A percentile compares a stretch with the other conserved stretches of the same genome.
phyloP scores from a whole-genome alignment of 2,329 filamentous ascomycete species.

The Myriosclerotinia scirpicola region DNA sequence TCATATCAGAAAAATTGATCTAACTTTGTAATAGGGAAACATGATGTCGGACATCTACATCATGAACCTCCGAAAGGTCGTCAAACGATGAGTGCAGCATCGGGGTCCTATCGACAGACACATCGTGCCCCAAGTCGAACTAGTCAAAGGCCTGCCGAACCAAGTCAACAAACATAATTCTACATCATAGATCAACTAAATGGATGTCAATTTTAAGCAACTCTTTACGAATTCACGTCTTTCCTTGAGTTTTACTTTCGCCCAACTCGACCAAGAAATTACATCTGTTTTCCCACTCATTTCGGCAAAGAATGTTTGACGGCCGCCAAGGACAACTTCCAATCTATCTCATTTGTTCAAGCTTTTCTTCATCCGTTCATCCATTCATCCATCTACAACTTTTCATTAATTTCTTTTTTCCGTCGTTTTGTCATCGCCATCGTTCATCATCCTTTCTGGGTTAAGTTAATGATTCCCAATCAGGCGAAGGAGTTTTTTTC shows the following conservation, averaged over 20 bases:
- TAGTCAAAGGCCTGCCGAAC: conserved; percentile 27
- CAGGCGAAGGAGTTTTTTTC: conserved; percentile 17
- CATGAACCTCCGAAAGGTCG: conserved; percentile 49
- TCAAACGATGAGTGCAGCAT: conserved; percentile 28
- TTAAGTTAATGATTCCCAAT: conserved; percentile 17
- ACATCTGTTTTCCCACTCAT: conserved; percentile 2
- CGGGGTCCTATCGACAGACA: conserved; percentile 26
- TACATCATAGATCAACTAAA: background rate
- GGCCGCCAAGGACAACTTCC: conserved; percentile 16
- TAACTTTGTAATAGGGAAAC: conserved; percentile 58
- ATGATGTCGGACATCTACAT: conserved; percentile 66
- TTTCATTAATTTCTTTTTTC: conserved; percentile 11
- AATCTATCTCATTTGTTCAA: conserved; percentile 11
- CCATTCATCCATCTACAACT: conserved; percentile 8
- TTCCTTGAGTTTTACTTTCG: conserved; percentile 18
- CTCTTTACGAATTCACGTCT: conserved; percentile 22
- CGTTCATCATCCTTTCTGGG: background rate
- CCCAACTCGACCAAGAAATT: conserved; percentile 15
- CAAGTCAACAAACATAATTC: conserved; percentile 16
- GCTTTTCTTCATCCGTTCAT: conserved; percentile 9
- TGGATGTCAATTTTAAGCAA: background rate
- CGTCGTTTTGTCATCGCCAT: background rate
- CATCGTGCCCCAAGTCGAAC: conserved; percentile 28
- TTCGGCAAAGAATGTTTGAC: conserved; percentile 20
- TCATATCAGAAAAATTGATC: conserved; percentile 6